phyloP scores from a whole-genome alignment of 768 basidiomycete genomes.

The Mycena filopes region DNA sequence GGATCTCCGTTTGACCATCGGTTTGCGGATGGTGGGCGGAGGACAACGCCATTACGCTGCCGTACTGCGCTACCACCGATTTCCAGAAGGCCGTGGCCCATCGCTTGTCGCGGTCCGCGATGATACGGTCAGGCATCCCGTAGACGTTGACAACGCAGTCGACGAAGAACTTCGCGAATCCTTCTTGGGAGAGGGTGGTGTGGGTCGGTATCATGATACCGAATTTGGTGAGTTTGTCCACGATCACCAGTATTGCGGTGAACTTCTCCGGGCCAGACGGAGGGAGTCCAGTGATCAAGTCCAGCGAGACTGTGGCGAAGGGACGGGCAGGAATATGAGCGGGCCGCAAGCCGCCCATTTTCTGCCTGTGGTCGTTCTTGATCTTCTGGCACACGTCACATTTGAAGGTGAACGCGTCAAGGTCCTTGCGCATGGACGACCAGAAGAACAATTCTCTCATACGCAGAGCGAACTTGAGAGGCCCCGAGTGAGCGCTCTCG shows the following conservation, averaged over 20 bases:
- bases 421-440: conserved; percentile 1
- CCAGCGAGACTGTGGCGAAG: conserved; percentile 19
- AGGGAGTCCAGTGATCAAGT: conserved; percentile 18
- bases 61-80: conserved; percentile 10
- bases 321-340: conserved; percentile 18
- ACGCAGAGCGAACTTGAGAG: background rate
- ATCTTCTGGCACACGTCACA: conserved; percentile 25
- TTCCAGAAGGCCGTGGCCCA: conserved; percentile 35
- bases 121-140: conserved; percentile 20
- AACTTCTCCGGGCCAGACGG: conserved; percentile 25
- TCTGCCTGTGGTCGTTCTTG: conserved; percentile 13
- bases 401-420: background rate
- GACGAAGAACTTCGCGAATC: conserved; percentile 22
- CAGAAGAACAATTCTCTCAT: conserved; percentile 18
- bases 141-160: conserved; percentile 12
- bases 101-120: conserved; percentile 22
- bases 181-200: conserved; percentile 15
- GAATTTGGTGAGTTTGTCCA: conserved; percentile 47
- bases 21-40: conserved; percentile 52
- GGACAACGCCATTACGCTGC: conserved; percentile 29
- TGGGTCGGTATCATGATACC: conserved; percentile 45
- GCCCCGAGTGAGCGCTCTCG: conserved; percentile 14
- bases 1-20: conserved; percentile 47
- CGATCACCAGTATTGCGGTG: conserved; percentile 31
- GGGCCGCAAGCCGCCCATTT: conserved; percentile 18